Base-by-base conservation (phyloP, 305 asterid species). In the Fraxinus dipetala region DNA sequence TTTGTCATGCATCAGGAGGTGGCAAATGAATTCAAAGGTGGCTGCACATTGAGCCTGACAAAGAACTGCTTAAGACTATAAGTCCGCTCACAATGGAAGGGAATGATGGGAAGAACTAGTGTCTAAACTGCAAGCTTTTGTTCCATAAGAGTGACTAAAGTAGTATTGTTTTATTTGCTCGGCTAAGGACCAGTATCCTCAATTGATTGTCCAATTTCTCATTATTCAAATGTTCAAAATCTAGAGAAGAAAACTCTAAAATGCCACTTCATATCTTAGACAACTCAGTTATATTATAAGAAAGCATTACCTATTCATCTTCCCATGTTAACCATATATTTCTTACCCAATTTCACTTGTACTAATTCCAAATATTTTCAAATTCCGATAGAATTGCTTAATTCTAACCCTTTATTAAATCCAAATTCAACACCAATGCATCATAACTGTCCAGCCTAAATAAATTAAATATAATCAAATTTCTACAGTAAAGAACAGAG, bases 351-450 rank as follows among this genome's bases (percentile, higher is more conserved):
- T 38, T 72, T 40, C 38, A 77, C 28, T 10, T 10, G 65, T 65
- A 82, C 76, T 48, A 63, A 20, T 75, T 22, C 43, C 81, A 70
- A 67, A 13, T 26, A 13, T 70, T n/a, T 78, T 24, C 9, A 73
- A 38, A 22, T 1, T 22, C 54, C 0, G 5, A 83, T 14, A 78
- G 40, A 74, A 5, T 4, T 11, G 83, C 63, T 34, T 30, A 78
- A 38, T 20, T 63, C 18, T 26, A 38, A 24, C 43, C 11, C 7
- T 38, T 79, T 79, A 38, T 26, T 40, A 69, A 26, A 36, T 10
- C 76, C 67, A 7, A 67, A 75, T 81, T 61, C 81, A 80, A 79
- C 67, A 77, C 48, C 31, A 76, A 26, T 76, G 78, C 63, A 73
- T 20, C 72, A 76, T 31, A 75, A 75, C 79, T 75, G 78, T 80